Conservation (phyloP, 768 basidiomycete species). For the Lactarius hatsudake region DNA sequence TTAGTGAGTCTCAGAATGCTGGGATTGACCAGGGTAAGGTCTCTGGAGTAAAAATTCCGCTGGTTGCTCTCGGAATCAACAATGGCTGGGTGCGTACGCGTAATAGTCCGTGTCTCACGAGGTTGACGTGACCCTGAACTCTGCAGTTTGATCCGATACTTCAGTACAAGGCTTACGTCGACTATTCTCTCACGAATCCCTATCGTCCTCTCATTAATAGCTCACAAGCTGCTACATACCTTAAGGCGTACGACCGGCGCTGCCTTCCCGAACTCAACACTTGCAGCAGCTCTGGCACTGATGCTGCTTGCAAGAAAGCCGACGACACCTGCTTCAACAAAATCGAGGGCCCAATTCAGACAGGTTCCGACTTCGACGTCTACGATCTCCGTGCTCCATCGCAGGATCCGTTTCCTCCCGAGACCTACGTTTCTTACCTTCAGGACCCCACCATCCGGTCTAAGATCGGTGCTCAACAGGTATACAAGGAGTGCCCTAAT, state of each 20-base stretch:
- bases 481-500: conserved; percentile 36
- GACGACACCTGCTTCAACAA: conserved; percentile 48
- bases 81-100: conserved; percentile 32
- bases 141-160: conserved; percentile 28
- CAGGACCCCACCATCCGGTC: conserved; percentile 28
- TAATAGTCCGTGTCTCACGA: conserved; percentile 46
- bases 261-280: conserved; percentile 45
- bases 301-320: conserved; percentile 47
- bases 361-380: conserved; percentile 44
- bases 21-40: conserved; percentile 45
- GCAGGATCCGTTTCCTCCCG: conserved; percentile 43
- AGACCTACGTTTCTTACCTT: conserved; percentile 28
- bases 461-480: conserved; percentile 38
- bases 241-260: conserved; percentile 27
- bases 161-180: conserved; percentile 51
- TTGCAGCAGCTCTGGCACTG: conserved; percentile 44
- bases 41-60: conserved; percentile 44
- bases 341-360: conserved; percentile 43
- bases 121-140: not conserved
- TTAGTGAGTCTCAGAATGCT: conserved; percentile 47
- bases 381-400: conserved; percentile 41
- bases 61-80: conserved; percentile 29
- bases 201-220: conserved; percentile 5
- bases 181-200: conserved; percentile 46
- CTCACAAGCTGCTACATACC: not conserved